Evolutionary conservation across 129 eudicot species (phyloP), one percentile per base, ranked within the genome.

Genomic region (Centrapalus pauciflorus): DNA sequence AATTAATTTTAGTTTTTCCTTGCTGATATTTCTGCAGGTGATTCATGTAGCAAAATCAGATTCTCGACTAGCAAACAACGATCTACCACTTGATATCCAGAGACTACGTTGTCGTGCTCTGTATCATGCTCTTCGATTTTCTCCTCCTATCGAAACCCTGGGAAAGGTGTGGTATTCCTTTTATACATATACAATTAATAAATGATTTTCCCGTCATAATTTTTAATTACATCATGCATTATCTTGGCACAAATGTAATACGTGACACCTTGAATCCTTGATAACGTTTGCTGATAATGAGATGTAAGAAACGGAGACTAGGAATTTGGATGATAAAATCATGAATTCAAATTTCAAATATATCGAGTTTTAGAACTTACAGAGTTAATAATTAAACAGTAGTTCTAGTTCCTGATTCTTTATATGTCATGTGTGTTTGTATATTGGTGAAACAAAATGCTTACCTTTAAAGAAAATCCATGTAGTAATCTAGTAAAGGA

Each of bases 31-130:
- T 69, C 5, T 72, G 72, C 85, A 92, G 98, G 89, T 88, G 50
- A 80, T 92, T 73, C 96, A 92, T 77, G 98, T 92, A 28, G 89
- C 96, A 38, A 92, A 92, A 76, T 92, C 98, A 62, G 98, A 92
- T 81, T 88, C 98, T 56, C 82, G 98, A 55, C 80, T 92, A 75
- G 91, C 96, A 52, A 92, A 92, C 77, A 92, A 92, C 83, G 96
- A 85, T 72, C 83, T 92, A 32, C 98, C 96, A 55, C 78, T 92
- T 55, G 98, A 92, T 82, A 83, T 88, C 61, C 98, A 92, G 83
- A 75, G 98, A 80, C 76, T 92, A 61, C 80, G 96, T 64, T 92
- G 98, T 37, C 96, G 98, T 78, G 86, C 98, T 50, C 79, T 92
- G 56, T 92, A 88, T 80, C 82, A 81, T 37, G 87, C 90, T 70